Percentiles rank a stretch among this genome's conserved stretches.
Conservation (phyloP, 176 grass and related monocot genomes). For the Phyllostachys edulis region DNA sequence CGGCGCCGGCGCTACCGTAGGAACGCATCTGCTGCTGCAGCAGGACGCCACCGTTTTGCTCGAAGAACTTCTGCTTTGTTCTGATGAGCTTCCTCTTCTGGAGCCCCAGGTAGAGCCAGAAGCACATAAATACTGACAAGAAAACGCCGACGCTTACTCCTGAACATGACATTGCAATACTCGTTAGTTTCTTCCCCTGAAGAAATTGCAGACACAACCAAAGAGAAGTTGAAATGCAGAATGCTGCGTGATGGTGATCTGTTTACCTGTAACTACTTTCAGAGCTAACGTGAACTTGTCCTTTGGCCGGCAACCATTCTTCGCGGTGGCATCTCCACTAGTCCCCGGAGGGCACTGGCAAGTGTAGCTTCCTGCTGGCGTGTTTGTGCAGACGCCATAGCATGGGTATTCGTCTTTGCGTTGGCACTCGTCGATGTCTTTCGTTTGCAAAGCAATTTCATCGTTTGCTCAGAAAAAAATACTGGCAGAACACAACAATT, state of each 20-base stretch:
- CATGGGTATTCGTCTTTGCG: constrained; percentile 28
- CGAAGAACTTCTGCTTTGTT: constrained; percentile 52
- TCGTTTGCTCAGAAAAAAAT: background rate
- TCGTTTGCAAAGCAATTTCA: background rate
- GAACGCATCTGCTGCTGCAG: constrained; percentile 50
- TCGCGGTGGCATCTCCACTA: constrained; percentile 14
- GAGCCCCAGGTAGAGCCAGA: constrained; percentile 36
- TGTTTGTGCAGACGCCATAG: constrained; percentile 48
- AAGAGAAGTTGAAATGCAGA: background rate
- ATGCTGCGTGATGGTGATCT: too few relatives aligned
- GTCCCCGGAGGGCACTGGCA: constrained; percentile 47
- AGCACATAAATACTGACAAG: constrained; percentile 25
- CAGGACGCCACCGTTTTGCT: constrained; percentile 66
- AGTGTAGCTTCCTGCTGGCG: background rate
- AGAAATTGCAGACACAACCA: background rate
- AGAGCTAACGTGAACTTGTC: constrained; percentile 53
- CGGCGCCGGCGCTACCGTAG: background rate
- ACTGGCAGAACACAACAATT: background rate
- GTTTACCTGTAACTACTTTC: constrained; percentile 50
- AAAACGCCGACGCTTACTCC: constrained; percentile 45
- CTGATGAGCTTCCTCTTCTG: constrained; percentile 53
- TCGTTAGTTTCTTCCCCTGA: background rate
- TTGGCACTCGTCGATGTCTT: constrained; percentile 73
- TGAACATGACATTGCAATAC: background rate
- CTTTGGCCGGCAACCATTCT: constrained; percentile 45